phyloP scores from a whole-genome alignment of 495 filamentous ascomycete species.

The Cladorrhinum samala region DNA sequence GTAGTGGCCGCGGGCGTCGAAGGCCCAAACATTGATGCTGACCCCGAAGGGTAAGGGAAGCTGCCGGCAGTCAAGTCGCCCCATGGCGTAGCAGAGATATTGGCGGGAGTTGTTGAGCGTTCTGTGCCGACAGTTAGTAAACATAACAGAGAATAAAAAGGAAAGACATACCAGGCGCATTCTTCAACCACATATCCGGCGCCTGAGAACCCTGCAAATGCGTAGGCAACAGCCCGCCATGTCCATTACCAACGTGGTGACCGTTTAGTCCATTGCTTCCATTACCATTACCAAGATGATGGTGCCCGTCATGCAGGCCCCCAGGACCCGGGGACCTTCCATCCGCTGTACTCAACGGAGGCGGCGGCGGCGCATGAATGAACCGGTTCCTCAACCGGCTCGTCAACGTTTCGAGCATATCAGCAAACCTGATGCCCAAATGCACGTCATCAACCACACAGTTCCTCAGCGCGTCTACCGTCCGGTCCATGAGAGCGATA shows the following conservation, averaged over 20 bases:
- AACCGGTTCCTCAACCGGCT: conserved; percentile 68
- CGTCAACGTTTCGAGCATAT: conserved; percentile 77
- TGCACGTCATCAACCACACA: conserved; percentile 95
- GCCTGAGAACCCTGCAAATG: conserved; percentile 9
- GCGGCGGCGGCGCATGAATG: conserved; percentile 50
- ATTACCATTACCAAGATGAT: neutral
- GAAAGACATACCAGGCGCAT: conserved; percentile 20
- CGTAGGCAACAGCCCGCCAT: neutral
- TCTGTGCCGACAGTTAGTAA: conserved; percentile 18
- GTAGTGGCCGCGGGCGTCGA: conserved; percentile 38
- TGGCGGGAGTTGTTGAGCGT: conserved; percentile 40
- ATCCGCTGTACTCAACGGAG: conserved; percentile 25
- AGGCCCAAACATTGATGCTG: conserved; percentile 40
- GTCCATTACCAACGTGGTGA: neutral
- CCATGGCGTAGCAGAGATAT: conserved; percentile 51
- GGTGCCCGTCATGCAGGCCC: conserved; percentile 14
- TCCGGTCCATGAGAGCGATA: conserved; percentile 72
- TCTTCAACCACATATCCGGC: conserved; percentile 27
- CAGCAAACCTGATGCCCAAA: conserved; percentile 89
- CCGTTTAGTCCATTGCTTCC: neutral
- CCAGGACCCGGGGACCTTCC: conserved; percentile 34
- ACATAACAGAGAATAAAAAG: neutral
- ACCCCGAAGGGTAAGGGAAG: conserved; percentile 43
- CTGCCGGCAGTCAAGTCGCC: conserved; percentile 38
- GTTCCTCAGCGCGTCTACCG: conserved; percentile 70